Base-by-base conservation (phyloP, 2,329 filamentous ascomycete species). In the Colletotrichum paranaense region DNA sequence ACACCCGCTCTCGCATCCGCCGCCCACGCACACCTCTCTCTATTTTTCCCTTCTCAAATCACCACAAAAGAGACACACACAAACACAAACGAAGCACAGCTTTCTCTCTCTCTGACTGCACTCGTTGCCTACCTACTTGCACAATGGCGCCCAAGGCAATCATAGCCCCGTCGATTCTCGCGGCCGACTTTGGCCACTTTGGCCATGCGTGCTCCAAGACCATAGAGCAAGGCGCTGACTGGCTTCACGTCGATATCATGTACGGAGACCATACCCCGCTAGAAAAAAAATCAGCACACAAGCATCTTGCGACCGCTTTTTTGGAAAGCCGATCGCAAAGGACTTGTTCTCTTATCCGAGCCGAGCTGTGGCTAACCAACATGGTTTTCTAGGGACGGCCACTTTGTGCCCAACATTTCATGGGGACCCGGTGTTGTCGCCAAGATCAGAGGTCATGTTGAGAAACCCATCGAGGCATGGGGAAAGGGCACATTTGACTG, bases 341-440 rank as follows among this genome's bases (percentile, higher is more conserved):
- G 1, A 28, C 56, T 68, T 32, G 24, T 57, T 62, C 59, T 11
- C 60, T 32, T 52, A 49, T 46, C 62, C 46, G n/a, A 56, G 35
- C 35, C 30, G 4, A 24, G 8, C 22, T 12, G 26, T 60, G 64
- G 62, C 30, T 74, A 53, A 72, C 26, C 22, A 5, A 46, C 32
- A 28, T 58, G 24, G 24, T 46, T 52, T 38, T 8, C 67, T 77
- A 95, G 97, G 96, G 97, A 99, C 83, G 97, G 97, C 70, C 97
- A 99, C 83, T 99, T 99, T 81, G 97, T 99, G 55, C 97, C 97
- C 65, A 99, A 99, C 86, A 95, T 99, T 84, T 98, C 97, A 60
- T 98, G 98, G 80, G 97, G 97, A 73, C 92, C 96, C 24, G 95
- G 96, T 5, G 95, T 99, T 49, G 97, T 99, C 58, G 96, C 95